Evolutionary conservation across 305 asterid species (phyloP), one percentile per base, ranked within the genome.

Genomic region (Fraxinus floribunda): DNA sequence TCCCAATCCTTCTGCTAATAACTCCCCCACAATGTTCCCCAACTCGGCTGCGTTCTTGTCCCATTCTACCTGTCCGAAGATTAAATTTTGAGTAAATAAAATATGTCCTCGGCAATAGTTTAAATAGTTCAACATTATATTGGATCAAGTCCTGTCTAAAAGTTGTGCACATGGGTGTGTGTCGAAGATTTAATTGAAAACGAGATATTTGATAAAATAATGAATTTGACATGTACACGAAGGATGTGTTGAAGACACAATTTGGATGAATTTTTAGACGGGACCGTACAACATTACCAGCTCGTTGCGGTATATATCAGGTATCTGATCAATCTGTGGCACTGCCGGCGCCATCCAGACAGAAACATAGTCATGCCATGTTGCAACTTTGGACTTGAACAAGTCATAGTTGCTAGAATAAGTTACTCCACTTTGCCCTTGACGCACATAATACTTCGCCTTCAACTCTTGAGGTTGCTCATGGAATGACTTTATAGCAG

Each of bases 1-100:
- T 66, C 73, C 73, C 35, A 66, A 66, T 66, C 73, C 73, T 66
- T 66, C 73, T 66, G 73, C 32, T 66, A 66, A 66, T 29, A 66
- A 66, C 34, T 66, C 73, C 7, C 73, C 73, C n/a, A 66, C 73
- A 66, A 66, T 66, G 36, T 66, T 10, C 34, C 73, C 73, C 73
- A 66, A 10, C n/a, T 26, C 36, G 0, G 73, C 73, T 1, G 36
- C 73, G 7, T 66, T 26, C 73, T 66, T 66, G 36, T 66, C 73
- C 73, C 73, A 66, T 22, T 66, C 35, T 26, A 26, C 73, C 73
- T 66, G 73, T 66, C 36, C 73, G 4, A 22, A 64, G 72, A 26
- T 66, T 26, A 66, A 66, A 26, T 24, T 66, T 66, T 39, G 11
- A 66, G 30, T 66, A 3, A 26, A 24, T 22, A 66, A 66, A 22